Conservation (phyloP, 2,329 filamentous ascomycete genomes). For the Lachnellula suecica region DNA sequence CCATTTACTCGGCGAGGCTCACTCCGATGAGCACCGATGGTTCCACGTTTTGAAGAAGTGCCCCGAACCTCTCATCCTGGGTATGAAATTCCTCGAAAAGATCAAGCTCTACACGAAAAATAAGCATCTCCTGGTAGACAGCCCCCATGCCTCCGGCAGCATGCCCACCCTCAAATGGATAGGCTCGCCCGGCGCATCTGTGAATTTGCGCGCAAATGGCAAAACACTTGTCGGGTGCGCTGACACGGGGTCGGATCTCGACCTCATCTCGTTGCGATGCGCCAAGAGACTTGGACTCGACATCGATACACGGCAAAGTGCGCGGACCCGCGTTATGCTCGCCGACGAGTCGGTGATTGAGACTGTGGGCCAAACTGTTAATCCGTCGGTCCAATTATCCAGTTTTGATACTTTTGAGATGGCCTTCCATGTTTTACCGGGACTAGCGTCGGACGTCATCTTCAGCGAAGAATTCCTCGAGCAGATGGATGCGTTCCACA, state of each 20-base stretch:
- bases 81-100: slow-evolving; percentile 4
- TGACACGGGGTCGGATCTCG: slow-evolving; percentile 12
- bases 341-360: slow-evolving; percentile 9
- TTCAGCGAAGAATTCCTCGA: slow-evolving; percentile 15
- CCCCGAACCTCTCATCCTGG: slow-evolving; percentile 9
- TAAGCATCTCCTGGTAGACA: slow-evolving; percentile 5
- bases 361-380: slow-evolving; percentile 7
- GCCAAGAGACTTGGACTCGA: slow-evolving; percentile 2
- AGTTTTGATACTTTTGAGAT: slow-evolving; percentile 6
- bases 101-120: slow-evolving; percentile 6
- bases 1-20: background rate
- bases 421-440: slow-evolving; percentile 10
- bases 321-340: background rate
- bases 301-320: background rate
- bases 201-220: slow-evolving; percentile 7
- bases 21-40: background rate
- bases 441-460: slow-evolving; percentile 9
- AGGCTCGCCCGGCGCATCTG: slow-evolving; percentile 3
- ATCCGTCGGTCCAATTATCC: slow-evolving; percentile 3
- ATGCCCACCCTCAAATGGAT: slow-evolving; percentile 9
- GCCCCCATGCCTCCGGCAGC: background rate
- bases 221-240: background rate
- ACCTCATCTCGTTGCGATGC: slow-evolving; percentile 12
- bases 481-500: slow-evolving; percentile 11
- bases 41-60: slow-evolving; percentile 11